Conservation (phyloP, 106 monocot genomes). For the Acanthochlamys bracteata region DNA sequence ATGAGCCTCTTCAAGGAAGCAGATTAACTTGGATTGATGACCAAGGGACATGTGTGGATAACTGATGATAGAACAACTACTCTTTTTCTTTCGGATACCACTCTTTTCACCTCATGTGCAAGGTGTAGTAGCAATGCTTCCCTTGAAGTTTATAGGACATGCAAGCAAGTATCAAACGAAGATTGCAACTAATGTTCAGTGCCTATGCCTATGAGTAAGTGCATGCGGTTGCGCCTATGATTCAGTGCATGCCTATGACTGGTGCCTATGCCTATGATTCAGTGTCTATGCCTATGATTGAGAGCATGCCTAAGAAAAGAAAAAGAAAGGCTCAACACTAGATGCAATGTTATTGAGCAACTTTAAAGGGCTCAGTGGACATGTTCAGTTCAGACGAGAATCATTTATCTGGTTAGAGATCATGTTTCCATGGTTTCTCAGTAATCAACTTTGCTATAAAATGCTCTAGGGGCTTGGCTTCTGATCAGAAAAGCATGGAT, state of each 20-base stretch:
- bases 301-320: neutral
- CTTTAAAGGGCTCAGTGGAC: neutral
- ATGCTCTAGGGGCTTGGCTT: neutral
- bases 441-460: neutral
- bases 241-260: neutral
- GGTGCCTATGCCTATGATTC: neutral
- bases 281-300: neutral
- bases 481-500: neutral
- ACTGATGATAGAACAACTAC: neutral
- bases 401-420: neutral
- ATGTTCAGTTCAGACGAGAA: neutral
- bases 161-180: neutral
- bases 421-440: neutral
- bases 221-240: neutral
- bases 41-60: neutral
- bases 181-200: neutral
- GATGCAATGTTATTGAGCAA: neutral
- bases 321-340: neutral
- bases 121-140: neutral
- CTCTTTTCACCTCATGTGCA: neutral
- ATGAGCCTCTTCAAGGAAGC: slow-evolving; percentile 1
- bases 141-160: neutral
- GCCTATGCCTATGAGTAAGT: neutral
- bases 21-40: neutral
- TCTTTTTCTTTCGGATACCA: neutral